Conservation (phyloP, 1,139 yeast genomes). For the Saccharomyces hybrid region DNA sequence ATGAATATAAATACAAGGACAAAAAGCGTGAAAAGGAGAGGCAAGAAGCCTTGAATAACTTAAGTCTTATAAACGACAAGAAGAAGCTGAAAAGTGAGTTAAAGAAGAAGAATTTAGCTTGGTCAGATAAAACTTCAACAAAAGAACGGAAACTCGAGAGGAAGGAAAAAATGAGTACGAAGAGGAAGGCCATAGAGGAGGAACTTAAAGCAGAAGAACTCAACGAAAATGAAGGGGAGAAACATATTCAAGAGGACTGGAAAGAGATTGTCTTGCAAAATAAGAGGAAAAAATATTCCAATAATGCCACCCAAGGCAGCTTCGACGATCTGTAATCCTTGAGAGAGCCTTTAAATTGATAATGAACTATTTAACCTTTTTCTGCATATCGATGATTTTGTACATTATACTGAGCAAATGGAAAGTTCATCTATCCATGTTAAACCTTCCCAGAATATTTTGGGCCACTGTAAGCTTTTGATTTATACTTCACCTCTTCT, state of each 20-base stretch:
- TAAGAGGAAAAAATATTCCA: conserved; percentile 29
- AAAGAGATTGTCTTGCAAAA: conserved; percentile 65
- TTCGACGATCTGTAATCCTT: conserved; percentile 59
- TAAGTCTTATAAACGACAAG: conserved; percentile 37
- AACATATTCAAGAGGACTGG: conserved; percentile 64
- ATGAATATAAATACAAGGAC: conserved; percentile 57
- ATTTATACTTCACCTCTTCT: neutral
- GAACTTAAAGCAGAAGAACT: conserved; percentile 36
- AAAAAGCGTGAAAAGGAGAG: conserved; percentile 56
- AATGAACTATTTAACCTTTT: neutral
- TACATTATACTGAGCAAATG: neutral
- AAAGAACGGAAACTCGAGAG: conserved; percentile 61
- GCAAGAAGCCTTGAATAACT: conserved; percentile 47
- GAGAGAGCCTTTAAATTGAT: neutral
- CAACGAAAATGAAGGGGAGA: conserved; percentile 42
- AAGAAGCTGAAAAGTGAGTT: conserved; percentile 41
- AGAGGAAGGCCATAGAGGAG: conserved; percentile 56
- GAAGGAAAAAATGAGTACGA: conserved; percentile 53
- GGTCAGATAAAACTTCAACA: conserved; percentile 66
- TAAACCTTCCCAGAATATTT: neutral
- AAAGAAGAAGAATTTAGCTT: conserved; percentile 58
- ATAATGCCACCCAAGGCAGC: conserved; percentile 43
- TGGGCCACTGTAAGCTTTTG: too few relatives aligned
- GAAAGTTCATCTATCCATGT: neutral
- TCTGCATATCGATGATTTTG: neutral